These are phyloP conservation scores for Sambucus nigra DNA, from an alignment of 129 eudicot species.

Conservation along the genomic window DNA sequence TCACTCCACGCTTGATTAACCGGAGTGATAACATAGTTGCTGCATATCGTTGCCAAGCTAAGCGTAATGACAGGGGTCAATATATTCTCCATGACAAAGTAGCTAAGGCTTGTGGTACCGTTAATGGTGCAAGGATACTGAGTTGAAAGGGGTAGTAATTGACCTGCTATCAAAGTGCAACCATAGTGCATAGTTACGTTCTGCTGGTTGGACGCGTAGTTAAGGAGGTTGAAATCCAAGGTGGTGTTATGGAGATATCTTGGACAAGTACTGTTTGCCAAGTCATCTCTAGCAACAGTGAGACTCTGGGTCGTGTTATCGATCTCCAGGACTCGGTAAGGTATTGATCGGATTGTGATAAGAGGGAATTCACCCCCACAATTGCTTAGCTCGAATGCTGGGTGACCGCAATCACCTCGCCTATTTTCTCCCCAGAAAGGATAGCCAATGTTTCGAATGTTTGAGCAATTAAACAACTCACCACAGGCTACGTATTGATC, in stretches of 20 bases:
- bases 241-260: constrained; percentile 20
- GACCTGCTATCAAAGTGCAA: constrained; percentile 3
- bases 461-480: constrained; percentile 19
- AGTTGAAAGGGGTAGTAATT: not conserved
- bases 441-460: constrained; percentile 12
- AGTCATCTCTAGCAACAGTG: constrained; percentile 41
- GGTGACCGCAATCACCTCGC: constrained; percentile 40
- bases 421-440: constrained; percentile 53
- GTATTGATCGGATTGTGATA: constrained; percentile 6
- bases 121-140: constrained; percentile 12
- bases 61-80: not conserved
- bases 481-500: constrained; percentile 23
- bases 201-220: constrained; percentile 7
- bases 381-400: constrained; percentile 28
- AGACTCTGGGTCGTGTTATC: constrained; percentile 8
- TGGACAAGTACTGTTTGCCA: constrained; percentile 28
- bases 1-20: constrained; percentile 15
- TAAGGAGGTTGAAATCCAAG: constrained; percentile 24
- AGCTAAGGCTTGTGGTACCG: not conserved
- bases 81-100: not conserved
- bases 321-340: constrained; percentile 28
- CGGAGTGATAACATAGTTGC: constrained; percentile 13
- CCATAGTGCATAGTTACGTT: constrained; percentile 38
- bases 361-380: constrained; percentile 25
- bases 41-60: not conserved